Evolutionary conservation across 2,329 filamentous ascomycete species (phyloP).

Genomic region (Alternaria sp.): DNA sequence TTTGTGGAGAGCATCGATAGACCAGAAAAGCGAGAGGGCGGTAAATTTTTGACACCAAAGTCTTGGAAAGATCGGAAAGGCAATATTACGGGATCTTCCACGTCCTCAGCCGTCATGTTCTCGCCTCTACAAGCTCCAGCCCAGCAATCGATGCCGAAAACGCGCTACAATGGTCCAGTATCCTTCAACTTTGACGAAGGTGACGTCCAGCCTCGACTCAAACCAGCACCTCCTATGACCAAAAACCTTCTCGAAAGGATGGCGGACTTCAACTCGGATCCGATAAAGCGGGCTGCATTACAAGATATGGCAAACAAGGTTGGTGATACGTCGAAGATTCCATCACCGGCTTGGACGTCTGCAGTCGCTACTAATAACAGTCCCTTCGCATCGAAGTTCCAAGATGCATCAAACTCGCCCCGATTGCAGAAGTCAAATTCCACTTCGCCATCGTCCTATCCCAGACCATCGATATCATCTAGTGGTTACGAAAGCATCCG

Average conservation of each 20-base stretch:
- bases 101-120: background rate
- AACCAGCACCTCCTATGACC: background rate
- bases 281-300: background rate
- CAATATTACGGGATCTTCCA: background rate
- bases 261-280: background rate
- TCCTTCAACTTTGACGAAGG: background rate
- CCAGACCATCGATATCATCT: background rate
- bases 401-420: background rate
- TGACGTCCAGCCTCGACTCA: background rate
- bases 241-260: background rate
- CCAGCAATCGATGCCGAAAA: background rate
- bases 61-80: background rate
- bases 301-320: background rate
- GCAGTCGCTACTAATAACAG: background rate
- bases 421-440: background rate
- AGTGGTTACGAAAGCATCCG: background rate
- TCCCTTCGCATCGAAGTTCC: too few relatives aligned
- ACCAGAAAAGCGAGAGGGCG: background rate
- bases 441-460: background rate
- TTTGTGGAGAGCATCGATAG: background rate
- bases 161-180: background rate
- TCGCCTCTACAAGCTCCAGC: background rate
- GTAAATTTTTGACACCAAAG: background rate
- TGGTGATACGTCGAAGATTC: background rate
- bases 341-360: background rate